Base-by-base conservation (phyloP, 768 basidiomycete genomes). In the Trametes cinnabarina region DNA sequence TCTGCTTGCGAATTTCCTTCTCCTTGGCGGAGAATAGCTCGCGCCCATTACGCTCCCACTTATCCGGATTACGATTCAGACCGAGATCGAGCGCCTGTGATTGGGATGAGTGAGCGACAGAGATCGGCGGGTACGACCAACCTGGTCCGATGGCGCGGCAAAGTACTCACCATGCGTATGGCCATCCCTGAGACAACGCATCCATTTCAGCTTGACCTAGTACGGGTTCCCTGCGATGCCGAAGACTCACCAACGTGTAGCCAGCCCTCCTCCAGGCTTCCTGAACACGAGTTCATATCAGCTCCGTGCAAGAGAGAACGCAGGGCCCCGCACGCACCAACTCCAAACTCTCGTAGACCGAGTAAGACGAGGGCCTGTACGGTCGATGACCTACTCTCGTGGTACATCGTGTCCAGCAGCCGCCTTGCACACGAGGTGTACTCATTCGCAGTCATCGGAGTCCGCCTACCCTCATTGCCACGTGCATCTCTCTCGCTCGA, bases 321-420 rank as follows among this genome's bases (percentile, higher is more conserved):
- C 14, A 25, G 41, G 30, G 34, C 19, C 23, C 14, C 37, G 35
- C 26, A 44, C 70, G 72, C 78, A 66, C 90, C 92, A 32, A 92
- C 86, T 7, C 94, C 94, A 68, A 92, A 89, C 74, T 94, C 92
- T 3, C 92, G 81, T 68, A 90, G 82, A 0, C 90, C 90, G 19
- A 94, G 71, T 17, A 95, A 79, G 32, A 95, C 76, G n/a, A 94
- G 71, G 4, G 92, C 81, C 68, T 95, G 93, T 19, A 90, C 88
- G 0, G 89, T 90, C 8, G 91, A 86, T 41, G 83, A 80, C 40
- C 87, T 77, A 52, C 83, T 85, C 55, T 82, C 80, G 60, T 89
- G 86, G 53, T 87, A 85, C 11, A 85, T 44, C 20, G 56, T 55
- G n/a, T 65, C 64, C 35, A 93, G 69, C 26, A 92, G 79, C 49